These are phyloP conservation scores for Dryadomyces sulphureus DNA, from an alignment of 2,329 filamentous ascomycete species.

Conservation along the genomic window DNA sequence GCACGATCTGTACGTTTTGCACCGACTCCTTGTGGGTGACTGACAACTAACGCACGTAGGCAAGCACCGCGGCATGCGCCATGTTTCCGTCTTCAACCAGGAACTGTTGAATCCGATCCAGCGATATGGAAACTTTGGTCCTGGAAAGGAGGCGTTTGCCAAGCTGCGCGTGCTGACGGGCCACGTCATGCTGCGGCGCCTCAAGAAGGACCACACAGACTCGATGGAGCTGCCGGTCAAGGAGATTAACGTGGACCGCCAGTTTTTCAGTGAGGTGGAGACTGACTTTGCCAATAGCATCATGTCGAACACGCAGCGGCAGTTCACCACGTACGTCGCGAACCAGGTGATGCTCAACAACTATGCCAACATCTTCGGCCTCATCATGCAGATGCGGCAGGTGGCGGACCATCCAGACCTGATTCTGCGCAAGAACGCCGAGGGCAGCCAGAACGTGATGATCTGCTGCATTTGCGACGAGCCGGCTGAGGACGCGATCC, in stretches of 20 bases:
- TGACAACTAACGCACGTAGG: conserved; percentile 48
- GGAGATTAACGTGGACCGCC: conserved; percentile 78
- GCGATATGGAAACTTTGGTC: conserved; percentile 42
- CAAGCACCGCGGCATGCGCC: conserved; percentile 33
- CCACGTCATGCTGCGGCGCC: conserved; percentile 85
- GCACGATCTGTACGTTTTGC: conserved; percentile 7
- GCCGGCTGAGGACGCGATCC: conserved; percentile 84
- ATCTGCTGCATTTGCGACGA: conserved; percentile 95
- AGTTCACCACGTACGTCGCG: conserved; percentile 91
- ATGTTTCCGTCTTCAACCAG: conserved; percentile 51
- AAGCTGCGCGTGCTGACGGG: conserved; percentile 84
- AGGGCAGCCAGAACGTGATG: conserved; percentile 78
- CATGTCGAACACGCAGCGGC: conserved; percentile 78
- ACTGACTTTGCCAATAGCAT: conserved; percentile 91
- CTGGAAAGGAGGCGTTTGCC: conserved; percentile 55
- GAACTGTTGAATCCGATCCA: conserved; percentile 79
- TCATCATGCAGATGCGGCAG: conserved; percentile 99
- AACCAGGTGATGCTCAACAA: conserved; percentile 92
- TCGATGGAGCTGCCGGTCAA: conserved; percentile 96
- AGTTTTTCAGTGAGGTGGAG: conserved; percentile 94
- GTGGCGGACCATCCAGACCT: conserved; percentile 93
- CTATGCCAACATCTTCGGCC: conserved; percentile 95
- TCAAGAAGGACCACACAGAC: conserved; percentile 86
- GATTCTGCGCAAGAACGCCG: conserved; percentile 73
- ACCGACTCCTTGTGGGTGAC: not conserved